Evolutionary conservation across 345 rosid species (phyloP).

Genomic region (Citrus maxima): DNA sequence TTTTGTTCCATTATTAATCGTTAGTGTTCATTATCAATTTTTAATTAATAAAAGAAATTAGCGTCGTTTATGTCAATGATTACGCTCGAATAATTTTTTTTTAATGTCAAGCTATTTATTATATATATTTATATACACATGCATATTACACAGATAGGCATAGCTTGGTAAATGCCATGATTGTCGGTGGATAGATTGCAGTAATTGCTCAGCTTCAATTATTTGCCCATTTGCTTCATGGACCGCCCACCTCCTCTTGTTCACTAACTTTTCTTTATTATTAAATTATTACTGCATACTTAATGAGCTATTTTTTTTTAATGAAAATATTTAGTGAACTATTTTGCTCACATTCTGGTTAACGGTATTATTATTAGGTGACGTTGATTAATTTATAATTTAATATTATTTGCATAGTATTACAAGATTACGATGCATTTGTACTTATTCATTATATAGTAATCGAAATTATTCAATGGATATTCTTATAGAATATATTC

Average conservation of each 20-base stretch:
- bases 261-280: neutral
- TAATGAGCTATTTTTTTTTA: too few species aligned
- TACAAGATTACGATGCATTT: too few species aligned
- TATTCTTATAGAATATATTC: too few species aligned
- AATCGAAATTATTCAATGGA: too few species aligned
- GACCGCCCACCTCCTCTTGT: neutral
- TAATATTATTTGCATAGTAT: too few species aligned
- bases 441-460: too few species aligned
- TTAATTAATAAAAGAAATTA: neutral
- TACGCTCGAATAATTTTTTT: neutral
- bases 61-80: neutral
- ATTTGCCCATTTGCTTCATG: neutral
- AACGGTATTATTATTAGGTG: too few species aligned
- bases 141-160: too few species aligned
- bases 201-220: neutral
- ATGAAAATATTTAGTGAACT: too few species aligned
- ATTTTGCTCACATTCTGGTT: too few species aligned
- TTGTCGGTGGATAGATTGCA: neutral
- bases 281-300: neutral
- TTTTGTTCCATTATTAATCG: conserved; percentile 4
- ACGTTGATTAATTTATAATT: too few species aligned
- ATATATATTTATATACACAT: neutral
- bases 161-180: neutral
- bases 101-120: neutral
- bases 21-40: conserved; percentile 6